Conservation (phyloP, 179 eudicot species). For the Silene vulgaris region DNA sequence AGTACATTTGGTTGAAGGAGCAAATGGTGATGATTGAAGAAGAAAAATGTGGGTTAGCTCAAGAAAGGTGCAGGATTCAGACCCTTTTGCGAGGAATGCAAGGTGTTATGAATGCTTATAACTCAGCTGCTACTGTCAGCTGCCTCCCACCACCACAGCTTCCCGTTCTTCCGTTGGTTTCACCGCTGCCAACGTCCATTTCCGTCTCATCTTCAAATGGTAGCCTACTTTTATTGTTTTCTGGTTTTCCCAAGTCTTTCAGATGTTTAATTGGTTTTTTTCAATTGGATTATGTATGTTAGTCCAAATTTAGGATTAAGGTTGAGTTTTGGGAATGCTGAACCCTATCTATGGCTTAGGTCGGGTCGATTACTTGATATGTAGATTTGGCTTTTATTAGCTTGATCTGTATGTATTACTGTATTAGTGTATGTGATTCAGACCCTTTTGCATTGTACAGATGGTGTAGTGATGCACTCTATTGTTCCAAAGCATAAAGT, state of each 20-base stretch:
- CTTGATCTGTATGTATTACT: too few relatives aligned
- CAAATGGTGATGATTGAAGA: slow-evolving; percentile 59
- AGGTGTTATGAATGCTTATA: slow-evolving; percentile 60
- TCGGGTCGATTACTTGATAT: too few relatives aligned
- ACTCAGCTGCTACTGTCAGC: slow-evolving; percentile 25
- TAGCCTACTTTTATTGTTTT: neutral
- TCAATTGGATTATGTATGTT: too few relatives aligned
- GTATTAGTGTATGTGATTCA: too few relatives aligned
- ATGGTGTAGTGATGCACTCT: too few relatives aligned
- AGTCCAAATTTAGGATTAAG: too few relatives aligned
- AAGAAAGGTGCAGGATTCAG: slow-evolving; percentile 55
- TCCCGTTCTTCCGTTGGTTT: slow-evolving; percentile 10
- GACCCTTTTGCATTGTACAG: too few relatives aligned
- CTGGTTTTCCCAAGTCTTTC: too few relatives aligned
- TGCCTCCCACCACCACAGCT: slow-evolving; percentile 26
- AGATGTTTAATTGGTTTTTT: neutral
- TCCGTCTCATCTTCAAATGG: slow-evolving; percentile 31
- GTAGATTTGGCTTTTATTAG: too few relatives aligned
- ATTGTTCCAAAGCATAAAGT: too few relatives aligned
- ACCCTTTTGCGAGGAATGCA: slow-evolving; percentile 69
- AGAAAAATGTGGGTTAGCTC: slow-evolving; percentile 48
- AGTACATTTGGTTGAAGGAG: slow-evolving; percentile 70
- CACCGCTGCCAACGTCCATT: slow-evolving; percentile 11
- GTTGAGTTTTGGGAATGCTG: too few relatives aligned
- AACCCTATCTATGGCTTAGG: too few relatives aligned